phyloP scores from a whole-genome alignment of 306 rosid species.

The Dicorynia guianensis region DNA sequence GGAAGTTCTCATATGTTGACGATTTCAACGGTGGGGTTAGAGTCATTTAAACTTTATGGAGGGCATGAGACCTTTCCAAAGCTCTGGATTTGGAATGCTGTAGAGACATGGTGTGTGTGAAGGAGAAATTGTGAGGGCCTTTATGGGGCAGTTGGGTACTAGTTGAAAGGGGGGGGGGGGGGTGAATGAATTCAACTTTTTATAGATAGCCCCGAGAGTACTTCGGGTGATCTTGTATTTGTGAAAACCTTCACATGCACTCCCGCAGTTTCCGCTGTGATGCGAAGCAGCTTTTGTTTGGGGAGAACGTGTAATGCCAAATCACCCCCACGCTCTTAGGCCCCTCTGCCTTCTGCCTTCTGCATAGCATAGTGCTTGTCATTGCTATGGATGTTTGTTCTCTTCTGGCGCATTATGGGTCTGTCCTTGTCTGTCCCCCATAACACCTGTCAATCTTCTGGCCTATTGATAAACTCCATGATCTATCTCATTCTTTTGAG shows the following conservation, averaged over 20 bases:
- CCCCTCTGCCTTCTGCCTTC: conserved; percentile 25
- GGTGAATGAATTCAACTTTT: not conserved
- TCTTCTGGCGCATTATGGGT: conserved; percentile 18
- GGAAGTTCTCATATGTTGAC: not conserved
- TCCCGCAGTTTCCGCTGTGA: conserved; percentile 63
- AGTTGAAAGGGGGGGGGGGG: too few species aligned
- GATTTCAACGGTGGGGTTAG: not conserved
- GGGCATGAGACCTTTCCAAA: conserved; percentile 26
- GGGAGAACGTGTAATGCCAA: not conserved
- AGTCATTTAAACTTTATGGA: not conserved
- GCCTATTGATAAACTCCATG: not conserved
- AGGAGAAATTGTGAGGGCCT: conserved; percentile 3
- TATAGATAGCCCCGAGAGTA: conserved; percentile 30
- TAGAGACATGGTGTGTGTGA: not conserved
- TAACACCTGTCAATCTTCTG: conserved; percentile 44
- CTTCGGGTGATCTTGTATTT: conserved; percentile 61
- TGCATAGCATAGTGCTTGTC: conserved; percentile 39
- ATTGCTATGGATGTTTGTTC: conserved; percentile 33
- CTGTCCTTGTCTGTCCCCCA: conserved; percentile 28
- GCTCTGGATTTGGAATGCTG: conserved; percentile 5
- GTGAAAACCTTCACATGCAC: conserved; percentile 60
- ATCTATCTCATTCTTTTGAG: not conserved
- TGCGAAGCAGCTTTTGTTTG: conserved; percentile 46
- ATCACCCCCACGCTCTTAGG: conserved; percentile 29
- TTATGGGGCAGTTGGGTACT: conserved; percentile 21